Evolutionary conservation across 306 rosid genomes (phyloP).

Genomic region (Corylus avellana): DNA sequence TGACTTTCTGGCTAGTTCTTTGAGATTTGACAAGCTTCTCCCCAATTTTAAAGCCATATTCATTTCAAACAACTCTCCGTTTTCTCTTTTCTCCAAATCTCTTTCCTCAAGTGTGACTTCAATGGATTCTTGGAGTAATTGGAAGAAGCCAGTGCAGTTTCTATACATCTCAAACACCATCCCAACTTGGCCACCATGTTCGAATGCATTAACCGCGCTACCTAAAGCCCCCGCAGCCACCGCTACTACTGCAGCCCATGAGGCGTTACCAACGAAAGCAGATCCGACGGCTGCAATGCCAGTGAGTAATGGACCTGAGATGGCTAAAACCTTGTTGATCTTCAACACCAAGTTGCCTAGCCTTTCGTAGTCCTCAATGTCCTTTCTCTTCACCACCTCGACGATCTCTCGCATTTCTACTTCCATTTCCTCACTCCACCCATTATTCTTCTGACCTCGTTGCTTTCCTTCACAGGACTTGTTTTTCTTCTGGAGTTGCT

Average conservation of each 20-base stretch:
- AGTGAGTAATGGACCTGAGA: slow-evolving; percentile 69
- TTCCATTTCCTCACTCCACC: slow-evolving; percentile 64
- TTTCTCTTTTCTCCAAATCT: slow-evolving; percentile 61
- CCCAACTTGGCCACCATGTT: slow-evolving; percentile 74
- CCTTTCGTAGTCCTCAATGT: slow-evolving; percentile 61
- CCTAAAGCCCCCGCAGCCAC: slow-evolving; percentile 59
- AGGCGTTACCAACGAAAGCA: slow-evolving; percentile 41
- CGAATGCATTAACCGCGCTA: slow-evolving; percentile 48
- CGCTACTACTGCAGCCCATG: slow-evolving; percentile 33
- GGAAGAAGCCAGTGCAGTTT: slow-evolving; percentile 53
- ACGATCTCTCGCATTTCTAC: slow-evolving; percentile 56
- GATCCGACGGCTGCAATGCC: slow-evolving; percentile 67
- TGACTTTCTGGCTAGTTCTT: slow-evolving; percentile 52
- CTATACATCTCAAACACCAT: slow-evolving; percentile 80
- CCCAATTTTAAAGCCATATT: slow-evolving; percentile 66
- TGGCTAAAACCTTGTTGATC: slow-evolving; percentile 57
- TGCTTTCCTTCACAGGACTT: background rate
- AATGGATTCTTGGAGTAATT: slow-evolving; percentile 41
- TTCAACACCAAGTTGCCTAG: slow-evolving; percentile 61
- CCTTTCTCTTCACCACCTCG: slow-evolving; percentile 55
- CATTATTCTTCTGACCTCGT: slow-evolving; percentile 26
- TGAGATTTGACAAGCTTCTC: slow-evolving; percentile 58
- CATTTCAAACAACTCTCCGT: slow-evolving; percentile 57
- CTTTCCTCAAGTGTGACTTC: slow-evolving; percentile 47
- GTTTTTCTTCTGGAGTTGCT: slow-evolving; percentile 4